These are phyloP conservation scores for Rhododendron ferrugineum DNA, from an alignment of 148 eudicot genomes.

Conservation along the genomic window DNA sequence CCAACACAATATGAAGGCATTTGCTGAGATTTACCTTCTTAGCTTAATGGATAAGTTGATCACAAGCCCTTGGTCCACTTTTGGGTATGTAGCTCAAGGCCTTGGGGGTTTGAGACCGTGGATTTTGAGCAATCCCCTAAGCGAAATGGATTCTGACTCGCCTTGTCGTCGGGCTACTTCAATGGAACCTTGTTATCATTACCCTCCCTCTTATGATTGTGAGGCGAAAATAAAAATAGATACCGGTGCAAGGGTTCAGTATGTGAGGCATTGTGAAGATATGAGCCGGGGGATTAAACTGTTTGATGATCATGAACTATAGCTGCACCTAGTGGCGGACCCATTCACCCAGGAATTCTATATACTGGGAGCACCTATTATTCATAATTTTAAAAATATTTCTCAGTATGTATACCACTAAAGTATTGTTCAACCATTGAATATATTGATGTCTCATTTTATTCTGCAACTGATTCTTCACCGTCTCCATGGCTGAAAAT, in stretches of 20 bases:
- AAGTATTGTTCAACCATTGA: too few species aligned
- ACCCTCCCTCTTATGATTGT: slow-evolving; percentile 87
- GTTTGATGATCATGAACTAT: slow-evolving; percentile 25
- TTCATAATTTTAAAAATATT: too few species aligned
- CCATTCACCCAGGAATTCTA: too few species aligned
- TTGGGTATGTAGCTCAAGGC: slow-evolving; percentile 92
- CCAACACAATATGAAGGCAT: slow-evolving; percentile 68
- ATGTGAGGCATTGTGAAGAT: slow-evolving; percentile 90
- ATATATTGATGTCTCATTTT: too few species aligned
- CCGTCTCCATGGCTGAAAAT: too few species aligned
- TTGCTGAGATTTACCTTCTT: slow-evolving; percentile 92
- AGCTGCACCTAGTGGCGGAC: neutral
- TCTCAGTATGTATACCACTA: too few species aligned
- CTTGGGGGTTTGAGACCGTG: slow-evolving; percentile 94
- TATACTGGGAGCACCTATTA: too few species aligned
- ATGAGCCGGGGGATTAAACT: slow-evolving; percentile 92
- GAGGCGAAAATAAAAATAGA: slow-evolving; percentile 39
- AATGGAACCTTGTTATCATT: slow-evolving; percentile 92
- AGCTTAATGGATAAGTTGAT: slow-evolving; percentile 71
- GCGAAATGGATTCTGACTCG: slow-evolving; percentile 45
- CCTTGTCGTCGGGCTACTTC: slow-evolving; percentile 70
- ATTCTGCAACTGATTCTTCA: too few species aligned
- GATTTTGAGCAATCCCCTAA: slow-evolving; percentile 75
- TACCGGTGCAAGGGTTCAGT: slow-evolving; percentile 57
- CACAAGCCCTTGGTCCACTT: slow-evolving; percentile 95